Conservation (phyloP, 208 protist species). For the Trypanosoma cruzi region DNA sequence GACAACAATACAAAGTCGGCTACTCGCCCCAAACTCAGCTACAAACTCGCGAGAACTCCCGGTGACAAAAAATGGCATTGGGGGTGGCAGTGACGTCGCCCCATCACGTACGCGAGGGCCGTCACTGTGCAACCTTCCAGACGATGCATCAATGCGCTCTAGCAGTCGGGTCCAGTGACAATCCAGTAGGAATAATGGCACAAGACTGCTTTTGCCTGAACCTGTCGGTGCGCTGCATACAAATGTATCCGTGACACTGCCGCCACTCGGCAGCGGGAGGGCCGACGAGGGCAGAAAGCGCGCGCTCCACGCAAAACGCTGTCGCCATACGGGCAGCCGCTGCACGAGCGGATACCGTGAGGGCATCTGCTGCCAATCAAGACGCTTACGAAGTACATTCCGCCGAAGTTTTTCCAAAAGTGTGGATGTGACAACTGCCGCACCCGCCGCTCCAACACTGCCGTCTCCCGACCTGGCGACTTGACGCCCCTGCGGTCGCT, state of each 20-base stretch:
- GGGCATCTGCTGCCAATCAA: slow-evolving; percentile 17
- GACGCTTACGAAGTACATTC: slow-evolving; percentile 18
- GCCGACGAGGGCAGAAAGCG: slow-evolving; percentile 20
- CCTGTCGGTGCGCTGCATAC: slow-evolving; percentile 68
- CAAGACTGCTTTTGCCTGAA: slow-evolving; percentile 70
- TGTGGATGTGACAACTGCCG: slow-evolving; percentile 1
- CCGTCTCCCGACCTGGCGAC: too few species aligned
- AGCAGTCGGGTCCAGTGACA: slow-evolving; percentile 61
- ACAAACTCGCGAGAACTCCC: slow-evolving; percentile 39
- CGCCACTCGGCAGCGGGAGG: neutral
- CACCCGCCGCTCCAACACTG: neutral
- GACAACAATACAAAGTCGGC: slow-evolving; percentile 72
- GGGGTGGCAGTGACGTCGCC: slow-evolving; percentile 23
- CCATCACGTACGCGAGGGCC: slow-evolving; percentile 3
- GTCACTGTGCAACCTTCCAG: neutral
- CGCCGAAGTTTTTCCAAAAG: slow-evolving; percentile 19
- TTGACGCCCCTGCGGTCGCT: neutral
- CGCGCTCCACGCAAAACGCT: slow-evolving; percentile 7
- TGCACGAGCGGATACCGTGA: neutral
- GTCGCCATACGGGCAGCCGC: slow-evolving; percentile 17
- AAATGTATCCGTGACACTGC: slow-evolving; percentile 28
- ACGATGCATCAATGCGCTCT: slow-evolving; percentile 20
- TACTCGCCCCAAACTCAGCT: slow-evolving; percentile 40
- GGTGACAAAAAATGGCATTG: slow-evolving; percentile 28
- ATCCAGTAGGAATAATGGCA: slow-evolving; percentile 70